Evolutionary conservation across 2,329 filamentous ascomycete genomes (phyloP), one percentile per base, ranked within the genome.

Genomic region (Plectosphaerella cucumerina): DNA sequence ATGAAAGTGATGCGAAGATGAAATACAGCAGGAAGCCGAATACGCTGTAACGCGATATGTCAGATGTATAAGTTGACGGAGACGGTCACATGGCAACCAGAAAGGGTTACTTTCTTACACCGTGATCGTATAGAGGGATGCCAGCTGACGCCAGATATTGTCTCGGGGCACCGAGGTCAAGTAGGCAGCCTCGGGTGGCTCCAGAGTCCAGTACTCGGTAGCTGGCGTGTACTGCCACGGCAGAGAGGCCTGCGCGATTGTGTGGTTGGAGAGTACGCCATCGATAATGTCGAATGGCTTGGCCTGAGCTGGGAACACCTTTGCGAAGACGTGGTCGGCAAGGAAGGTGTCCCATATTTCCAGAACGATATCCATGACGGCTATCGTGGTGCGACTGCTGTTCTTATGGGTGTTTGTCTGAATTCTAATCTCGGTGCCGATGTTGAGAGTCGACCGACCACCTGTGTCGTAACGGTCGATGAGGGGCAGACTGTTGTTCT

Each of bases 21-120:
- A 93, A 96, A 78, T 97, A 97, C 50, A 94, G 76, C 44, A 91
- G 58, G 33, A 92, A 70, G 50, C 92, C 93, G 62, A 96, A 96
- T 60, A 96, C 68, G 86, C 92, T 97, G 62, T 20, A 31, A 17
- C 44, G 35, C 47, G 42, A 50, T 48, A 47, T 42, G 50, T 42
- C 48, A 45, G 14, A 33, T n/a, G 26, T 22, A 12, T 34, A 26
- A 34, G 21, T 31, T 33, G 42, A 42, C n/a, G 34, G 34, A n/a
- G n/a, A n/a, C n/a, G n/a, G n/a, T n/a, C n/a, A n/a, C n/a, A n/a
- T 18, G 22, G 9, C 31, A 18, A 11, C 6, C 34, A 18, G 35
- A 23, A 20, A 34, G 48, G 42, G 34, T n/a, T n/a, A n/a, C n/a
- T n/a, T n/a, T 11, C 26, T 31, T 74, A 96, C 93, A 90, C 96